These are phyloP conservation scores for Ascochyta pisi DNA, from an alignment of 2,329 filamentous ascomycete genomes.

Conservation along the genomic window DNA sequence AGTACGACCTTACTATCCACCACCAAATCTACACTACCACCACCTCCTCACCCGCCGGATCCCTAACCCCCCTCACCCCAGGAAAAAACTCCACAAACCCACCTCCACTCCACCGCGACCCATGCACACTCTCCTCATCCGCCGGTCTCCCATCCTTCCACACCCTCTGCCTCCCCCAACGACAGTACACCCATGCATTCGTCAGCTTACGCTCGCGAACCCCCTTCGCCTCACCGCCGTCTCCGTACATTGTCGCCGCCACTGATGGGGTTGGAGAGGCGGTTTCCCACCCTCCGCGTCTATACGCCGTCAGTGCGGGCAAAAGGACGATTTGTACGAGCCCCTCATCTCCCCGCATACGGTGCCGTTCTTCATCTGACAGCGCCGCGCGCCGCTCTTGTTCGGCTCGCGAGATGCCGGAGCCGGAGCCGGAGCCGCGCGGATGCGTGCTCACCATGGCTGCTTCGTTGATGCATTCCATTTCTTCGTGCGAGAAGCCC, in stretches of 20 bases:
- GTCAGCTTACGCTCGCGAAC: conserved; percentile 24
- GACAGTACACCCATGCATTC: conserved; percentile 36
- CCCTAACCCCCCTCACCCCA: conserved; percentile 26
- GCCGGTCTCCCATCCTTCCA: conserved; percentile 13
- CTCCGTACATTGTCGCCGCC: background rate
- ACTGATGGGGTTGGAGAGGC: no score
- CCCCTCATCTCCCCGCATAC: conserved; percentile 18
- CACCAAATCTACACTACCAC: background rate
- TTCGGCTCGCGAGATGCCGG: background rate
- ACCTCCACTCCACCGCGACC: conserved; percentile 23
- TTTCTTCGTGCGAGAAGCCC: conserved; percentile 15
- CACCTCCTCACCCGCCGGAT: background rate
- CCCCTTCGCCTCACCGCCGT: conserved; percentile 6
- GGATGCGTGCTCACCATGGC: conserved; percentile 21
- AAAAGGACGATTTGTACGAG: conserved; percentile 34
- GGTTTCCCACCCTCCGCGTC: conserved; percentile 38
- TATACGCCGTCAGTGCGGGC: conserved; percentile 32
- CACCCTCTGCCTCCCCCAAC: conserved; percentile 29
- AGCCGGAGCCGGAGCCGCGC: background rate
- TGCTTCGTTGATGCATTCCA: conserved; percentile 31
- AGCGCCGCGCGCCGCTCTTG: background rate
- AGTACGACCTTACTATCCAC: no score
- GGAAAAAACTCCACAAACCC: conserved; percentile 39
- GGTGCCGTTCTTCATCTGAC: conserved; percentile 11
- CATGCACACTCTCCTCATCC: conserved; percentile 28